A percentile compares a stretch with the other conserved stretches of the same genome.
These are phyloP conservation scores for Xylaria sp. DNA, from an alignment of 2,329 filamentous ascomycete species.

Conservation along the genomic window DNA sequence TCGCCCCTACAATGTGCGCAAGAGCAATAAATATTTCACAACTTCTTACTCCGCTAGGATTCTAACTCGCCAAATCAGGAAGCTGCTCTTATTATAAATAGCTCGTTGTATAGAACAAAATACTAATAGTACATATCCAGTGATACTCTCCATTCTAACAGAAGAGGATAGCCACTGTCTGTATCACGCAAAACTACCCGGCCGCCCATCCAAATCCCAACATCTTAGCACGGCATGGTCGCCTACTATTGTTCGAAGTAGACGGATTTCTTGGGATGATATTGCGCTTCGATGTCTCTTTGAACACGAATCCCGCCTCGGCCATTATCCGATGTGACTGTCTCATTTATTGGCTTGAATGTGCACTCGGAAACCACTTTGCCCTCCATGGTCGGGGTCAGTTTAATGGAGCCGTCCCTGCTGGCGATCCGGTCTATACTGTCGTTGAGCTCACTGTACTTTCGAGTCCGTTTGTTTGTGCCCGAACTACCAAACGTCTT, in stretches of 20 bases:
- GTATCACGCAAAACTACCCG: not conserved
- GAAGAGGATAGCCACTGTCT: constrained; percentile 1
- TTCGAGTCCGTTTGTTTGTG: constrained; percentile 9
- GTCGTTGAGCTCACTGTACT: constrained; percentile 24
- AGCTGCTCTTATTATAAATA: not conserved
- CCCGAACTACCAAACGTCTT: constrained; percentile 27
- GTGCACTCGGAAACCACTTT: constrained; percentile 26
- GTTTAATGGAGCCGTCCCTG: constrained; percentile 17
- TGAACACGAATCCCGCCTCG: constrained; percentile 26
- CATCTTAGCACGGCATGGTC: not conserved
- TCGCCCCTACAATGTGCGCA: not conserved
- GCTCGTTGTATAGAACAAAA: not conserved
- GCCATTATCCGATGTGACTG: not conserved
- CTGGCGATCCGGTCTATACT: constrained; percentile 25
- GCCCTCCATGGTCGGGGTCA: constrained; percentile 14
- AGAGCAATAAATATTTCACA: not conserved
- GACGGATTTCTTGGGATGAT: constrained; percentile 8
- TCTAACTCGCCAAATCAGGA: not conserved
- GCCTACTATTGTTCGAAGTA: not conserved
- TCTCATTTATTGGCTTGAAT: constrained; percentile 15
- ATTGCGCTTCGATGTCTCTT: constrained; percentile 33
- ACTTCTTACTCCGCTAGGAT: not conserved
- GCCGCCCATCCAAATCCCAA: not conserved
- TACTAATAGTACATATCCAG: not conserved
- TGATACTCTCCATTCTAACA: not conserved